phyloP scores from a whole-genome alignment of 2,329 filamentous ascomycete species.

The Scortechinia acanthostroma region DNA sequence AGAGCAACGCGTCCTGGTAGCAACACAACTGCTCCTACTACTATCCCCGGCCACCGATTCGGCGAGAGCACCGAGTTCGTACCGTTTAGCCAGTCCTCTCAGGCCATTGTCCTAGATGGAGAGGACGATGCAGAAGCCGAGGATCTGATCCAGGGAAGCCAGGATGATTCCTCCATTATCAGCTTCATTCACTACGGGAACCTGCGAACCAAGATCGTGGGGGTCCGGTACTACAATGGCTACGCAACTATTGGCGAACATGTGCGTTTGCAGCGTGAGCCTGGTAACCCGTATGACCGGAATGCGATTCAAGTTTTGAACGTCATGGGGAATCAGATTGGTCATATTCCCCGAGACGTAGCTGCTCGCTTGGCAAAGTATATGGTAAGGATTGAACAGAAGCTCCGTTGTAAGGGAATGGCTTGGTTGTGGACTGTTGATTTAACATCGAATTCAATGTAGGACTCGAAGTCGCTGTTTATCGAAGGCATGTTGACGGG shows the following conservation, averaged over 20 bases:
- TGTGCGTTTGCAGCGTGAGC: neutral
- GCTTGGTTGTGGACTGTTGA: too few relatives aligned
- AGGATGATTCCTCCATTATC: neutral
- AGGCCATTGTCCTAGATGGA: neutral
- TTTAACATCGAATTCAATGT: too few relatives aligned
- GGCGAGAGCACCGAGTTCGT: neutral
- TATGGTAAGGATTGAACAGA: too few relatives aligned
- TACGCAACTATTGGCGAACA: neutral
- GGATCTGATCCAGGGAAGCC: neutral
- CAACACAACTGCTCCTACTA: neutral
- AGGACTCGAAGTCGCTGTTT: neutral
- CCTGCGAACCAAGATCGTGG: neutral
- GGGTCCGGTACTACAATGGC: neutral
- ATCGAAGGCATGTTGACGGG: constrained; percentile 1
- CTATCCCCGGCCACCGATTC: neutral
- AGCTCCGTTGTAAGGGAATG: too few relatives aligned
- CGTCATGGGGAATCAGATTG: neutral
- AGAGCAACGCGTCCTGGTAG: too few relatives aligned
- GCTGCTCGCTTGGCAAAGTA: neutral
- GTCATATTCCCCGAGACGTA: neutral
- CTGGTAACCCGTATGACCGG: neutral
- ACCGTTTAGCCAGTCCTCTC: neutral
- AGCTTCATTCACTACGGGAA: neutral
- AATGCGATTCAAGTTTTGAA: neutral
- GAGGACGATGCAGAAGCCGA: neutral